These are phyloP conservation scores for Pharnaceum exiguum DNA, from an alignment of 148 eudicot genomes.

Conservation along the genomic window DNA sequence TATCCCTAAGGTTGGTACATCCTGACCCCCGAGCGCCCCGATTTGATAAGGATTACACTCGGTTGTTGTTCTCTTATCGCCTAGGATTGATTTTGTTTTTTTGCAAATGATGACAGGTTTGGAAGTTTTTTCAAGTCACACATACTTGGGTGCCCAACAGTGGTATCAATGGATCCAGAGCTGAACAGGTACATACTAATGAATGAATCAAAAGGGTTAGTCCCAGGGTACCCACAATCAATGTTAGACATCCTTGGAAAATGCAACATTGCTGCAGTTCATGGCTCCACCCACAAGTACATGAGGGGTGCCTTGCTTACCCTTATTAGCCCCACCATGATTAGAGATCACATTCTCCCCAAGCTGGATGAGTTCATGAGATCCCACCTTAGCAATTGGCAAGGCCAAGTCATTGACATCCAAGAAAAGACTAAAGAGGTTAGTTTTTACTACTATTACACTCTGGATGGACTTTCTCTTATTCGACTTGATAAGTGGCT, in stretches of 20 bases:
- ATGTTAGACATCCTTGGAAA: constrained; percentile 87
- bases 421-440: constrained; percentile 93
- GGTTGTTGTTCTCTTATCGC: too few species aligned
- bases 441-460: neutral
- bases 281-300: constrained; percentile 89
- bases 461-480: neutral
- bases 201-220: constrained; percentile 83
- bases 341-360: constrained; percentile 64
- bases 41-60: too few species aligned
- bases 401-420: constrained; percentile 59
- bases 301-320: constrained; percentile 91
- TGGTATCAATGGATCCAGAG: constrained; percentile 92
- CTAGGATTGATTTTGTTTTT: neutral
- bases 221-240: constrained; percentile 93
- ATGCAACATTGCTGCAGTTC: constrained; percentile 95
- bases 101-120: constrained; percentile 39
- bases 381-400: constrained; percentile 76
- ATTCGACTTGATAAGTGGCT: neutral
- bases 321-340: constrained; percentile 75
- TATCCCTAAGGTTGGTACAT: too few species aligned
- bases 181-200: constrained; percentile 67
- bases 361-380: constrained; percentile 81
- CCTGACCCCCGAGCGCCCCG: too few species aligned
- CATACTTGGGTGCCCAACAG: constrained; percentile 86
- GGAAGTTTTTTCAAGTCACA: constrained; percentile 90